A percentile compares a stretch with the other conserved stretches of the same genome.
Evolutionary conservation across 495 filamentous ascomycete genomes (phyloP).

Genomic region (Trichoderma virens): DNA sequence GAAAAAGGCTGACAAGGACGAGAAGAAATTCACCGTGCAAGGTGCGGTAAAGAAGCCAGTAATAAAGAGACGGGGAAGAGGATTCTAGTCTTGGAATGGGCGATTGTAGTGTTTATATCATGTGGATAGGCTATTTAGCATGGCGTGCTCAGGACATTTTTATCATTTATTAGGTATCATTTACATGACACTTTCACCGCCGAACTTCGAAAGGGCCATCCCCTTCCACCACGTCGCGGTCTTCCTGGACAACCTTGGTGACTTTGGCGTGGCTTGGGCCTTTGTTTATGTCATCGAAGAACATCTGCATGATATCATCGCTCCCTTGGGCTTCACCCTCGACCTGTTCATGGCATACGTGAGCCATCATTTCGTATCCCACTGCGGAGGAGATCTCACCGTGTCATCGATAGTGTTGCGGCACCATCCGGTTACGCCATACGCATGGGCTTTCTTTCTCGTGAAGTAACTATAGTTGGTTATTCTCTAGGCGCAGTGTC

Average conservation of each 20-base stretch:
- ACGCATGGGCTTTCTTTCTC: constrained; percentile 53
- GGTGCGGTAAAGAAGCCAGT: constrained; percentile 58
- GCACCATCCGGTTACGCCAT: constrained; percentile 70
- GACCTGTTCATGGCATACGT: constrained; percentile 45
- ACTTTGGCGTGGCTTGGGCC: constrained; percentile 65
- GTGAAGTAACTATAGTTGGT: constrained; percentile 50
- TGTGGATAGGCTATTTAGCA: background rate
- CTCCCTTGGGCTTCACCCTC: constrained; percentile 82
- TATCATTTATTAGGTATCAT: background rate
- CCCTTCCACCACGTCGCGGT: constrained; percentile 51
- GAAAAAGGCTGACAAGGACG: constrained; percentile 34
- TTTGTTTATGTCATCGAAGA: constrained; percentile 67
- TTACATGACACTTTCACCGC: constrained; percentile 16
- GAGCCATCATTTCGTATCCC: background rate
- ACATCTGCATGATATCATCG: constrained; percentile 51
- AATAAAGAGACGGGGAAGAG: constrained; percentile 46
- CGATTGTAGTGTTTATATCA: background rate
- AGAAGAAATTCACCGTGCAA: constrained; percentile 45
- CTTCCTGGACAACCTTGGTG: constrained; percentile 60
- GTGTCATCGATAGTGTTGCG: constrained; percentile 66
- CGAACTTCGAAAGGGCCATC: constrained; percentile 57
- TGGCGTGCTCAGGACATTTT: background rate
- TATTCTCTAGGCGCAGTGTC: background rate
- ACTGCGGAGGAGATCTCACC: constrained; percentile 30
- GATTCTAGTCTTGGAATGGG: constrained; percentile 30